Conservation (phyloP, 75 land plant genomes). For the Selaginella moellendorffii region DNA sequence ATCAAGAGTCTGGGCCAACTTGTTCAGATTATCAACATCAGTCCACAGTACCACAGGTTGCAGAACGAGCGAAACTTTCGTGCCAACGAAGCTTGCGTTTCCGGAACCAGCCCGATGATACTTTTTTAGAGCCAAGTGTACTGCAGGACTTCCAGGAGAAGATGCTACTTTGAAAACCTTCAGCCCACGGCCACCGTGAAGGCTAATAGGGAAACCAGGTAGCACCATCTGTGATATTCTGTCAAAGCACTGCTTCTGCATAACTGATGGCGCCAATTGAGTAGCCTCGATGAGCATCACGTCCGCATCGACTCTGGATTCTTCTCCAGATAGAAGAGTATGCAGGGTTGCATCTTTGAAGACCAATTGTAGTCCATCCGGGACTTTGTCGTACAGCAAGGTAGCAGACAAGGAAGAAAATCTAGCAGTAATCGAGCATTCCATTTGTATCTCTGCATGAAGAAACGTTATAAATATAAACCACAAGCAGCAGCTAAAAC, state of each 20-base stretch:
- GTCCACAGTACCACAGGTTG: constrained; percentile 62
- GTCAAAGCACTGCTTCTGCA: not conserved
- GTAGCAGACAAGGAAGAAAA: not conserved
- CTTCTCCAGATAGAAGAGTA: not conserved
- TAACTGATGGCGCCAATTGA: not conserved
- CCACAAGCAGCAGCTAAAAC: not conserved
- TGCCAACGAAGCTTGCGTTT: too few species aligned
- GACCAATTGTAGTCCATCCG: not conserved
- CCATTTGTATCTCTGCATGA: not conserved
- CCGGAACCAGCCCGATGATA: not conserved
- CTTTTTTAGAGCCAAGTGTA: constrained; percentile 3
- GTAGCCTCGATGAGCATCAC: not conserved
- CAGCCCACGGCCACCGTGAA: too few species aligned
- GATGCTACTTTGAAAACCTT: constrained; percentile 1
- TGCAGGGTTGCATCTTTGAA: not conserved
- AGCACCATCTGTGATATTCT: too few species aligned
- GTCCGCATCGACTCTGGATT: not conserved
- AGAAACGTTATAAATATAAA: too few species aligned
- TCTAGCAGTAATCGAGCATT: not conserved
- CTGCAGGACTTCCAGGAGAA: constrained; percentile 6
- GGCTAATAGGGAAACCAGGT: too few species aligned
- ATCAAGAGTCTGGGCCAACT: not conserved
- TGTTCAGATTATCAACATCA: constrained; percentile 18
- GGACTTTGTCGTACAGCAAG: not conserved
- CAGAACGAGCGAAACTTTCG: constrained; percentile 33